Evolutionary conservation across 2,329 filamentous ascomycete genomes (phyloP).

Genomic region (Sporothrix dimorphospora): DNA sequence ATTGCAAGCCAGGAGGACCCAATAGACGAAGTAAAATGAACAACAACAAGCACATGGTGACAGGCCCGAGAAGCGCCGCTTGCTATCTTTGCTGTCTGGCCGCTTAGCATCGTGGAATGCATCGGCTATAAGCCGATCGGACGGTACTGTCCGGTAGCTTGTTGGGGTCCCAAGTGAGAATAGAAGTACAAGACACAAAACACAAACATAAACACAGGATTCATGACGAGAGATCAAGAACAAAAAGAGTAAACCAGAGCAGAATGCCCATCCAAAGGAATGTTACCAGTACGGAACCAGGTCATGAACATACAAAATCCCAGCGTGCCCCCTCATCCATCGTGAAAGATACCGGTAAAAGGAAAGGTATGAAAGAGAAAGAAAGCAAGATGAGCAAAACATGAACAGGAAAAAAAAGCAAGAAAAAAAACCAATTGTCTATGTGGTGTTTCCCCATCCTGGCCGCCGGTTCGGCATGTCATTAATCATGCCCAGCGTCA

Average conservation of each 20-base stretch:
- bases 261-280: constrained; percentile 22
- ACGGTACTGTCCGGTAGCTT: neutral
- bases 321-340: constrained; percentile 20
- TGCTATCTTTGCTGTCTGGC: neutral
- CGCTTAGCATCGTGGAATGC: neutral
- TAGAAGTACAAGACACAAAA: neutral
- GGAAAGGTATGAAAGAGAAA: constrained; percentile 18
- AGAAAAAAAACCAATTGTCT: constrained; percentile 26
- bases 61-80: neutral
- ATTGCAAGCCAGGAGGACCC: neutral
- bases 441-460: constrained; percentile 27
- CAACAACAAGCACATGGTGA: neutral
- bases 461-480: constrained; percentile 35
- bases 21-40: neutral
- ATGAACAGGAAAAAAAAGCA: constrained; percentile 22
- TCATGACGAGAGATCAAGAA: neutral
- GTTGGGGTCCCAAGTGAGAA: neutral
- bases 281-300: constrained; percentile 21
- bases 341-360: constrained; percentile 10
- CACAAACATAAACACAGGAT: neutral
- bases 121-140: neutral
- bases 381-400: constrained; percentile 1
- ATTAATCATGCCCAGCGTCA: constrained; percentile 38
- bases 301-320: constrained; percentile 27
- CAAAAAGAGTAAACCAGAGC: constrained; percentile 5